Conservation (phyloP, 73 alveolate genomes). For the Halteria grandinella region DNA sequence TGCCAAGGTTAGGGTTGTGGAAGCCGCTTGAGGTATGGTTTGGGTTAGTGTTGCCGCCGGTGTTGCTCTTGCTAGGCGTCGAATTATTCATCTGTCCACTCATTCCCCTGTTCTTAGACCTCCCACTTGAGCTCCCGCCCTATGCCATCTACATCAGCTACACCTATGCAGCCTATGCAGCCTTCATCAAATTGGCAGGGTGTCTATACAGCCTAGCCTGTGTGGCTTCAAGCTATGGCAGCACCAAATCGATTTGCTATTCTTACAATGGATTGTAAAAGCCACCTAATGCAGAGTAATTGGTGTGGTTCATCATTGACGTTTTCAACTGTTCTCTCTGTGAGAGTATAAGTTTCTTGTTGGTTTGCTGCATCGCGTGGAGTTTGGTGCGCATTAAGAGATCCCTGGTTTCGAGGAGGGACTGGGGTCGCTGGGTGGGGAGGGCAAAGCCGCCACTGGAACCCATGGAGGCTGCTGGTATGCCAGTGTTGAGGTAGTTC, state of each 20-base stretch:
- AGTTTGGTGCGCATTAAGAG: slow-evolving; percentile 13
- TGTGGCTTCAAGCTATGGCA: too few species aligned
- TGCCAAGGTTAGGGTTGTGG: background rate
- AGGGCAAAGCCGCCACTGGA: slow-evolving; percentile 1
- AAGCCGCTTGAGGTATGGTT: background rate
- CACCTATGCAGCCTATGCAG: too few species aligned
- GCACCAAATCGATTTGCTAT: too few species aligned
- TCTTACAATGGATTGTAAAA: too few species aligned
- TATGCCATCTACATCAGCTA: too few species aligned
- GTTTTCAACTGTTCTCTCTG: slow-evolving; percentile 17
- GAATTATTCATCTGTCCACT: background rate
- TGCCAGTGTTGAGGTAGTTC: background rate
- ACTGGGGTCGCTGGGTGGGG: too few species aligned
- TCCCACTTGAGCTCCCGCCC: too few species aligned
- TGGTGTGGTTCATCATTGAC: too few species aligned
- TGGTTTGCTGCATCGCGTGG: background rate
- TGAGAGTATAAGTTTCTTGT: background rate
- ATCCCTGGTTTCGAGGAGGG: slow-evolving; percentile 27
- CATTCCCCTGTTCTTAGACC: background rate
- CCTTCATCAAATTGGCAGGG: too few species aligned
- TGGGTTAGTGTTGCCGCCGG: background rate
- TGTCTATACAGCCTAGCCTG: too few species aligned
- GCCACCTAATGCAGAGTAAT: too few species aligned
- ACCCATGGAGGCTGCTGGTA: background rate
- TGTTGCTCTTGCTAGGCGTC: background rate